Evolutionary conservation across 441 rosid species (phyloP).

Genomic region (Geranium incanum): DNA sequence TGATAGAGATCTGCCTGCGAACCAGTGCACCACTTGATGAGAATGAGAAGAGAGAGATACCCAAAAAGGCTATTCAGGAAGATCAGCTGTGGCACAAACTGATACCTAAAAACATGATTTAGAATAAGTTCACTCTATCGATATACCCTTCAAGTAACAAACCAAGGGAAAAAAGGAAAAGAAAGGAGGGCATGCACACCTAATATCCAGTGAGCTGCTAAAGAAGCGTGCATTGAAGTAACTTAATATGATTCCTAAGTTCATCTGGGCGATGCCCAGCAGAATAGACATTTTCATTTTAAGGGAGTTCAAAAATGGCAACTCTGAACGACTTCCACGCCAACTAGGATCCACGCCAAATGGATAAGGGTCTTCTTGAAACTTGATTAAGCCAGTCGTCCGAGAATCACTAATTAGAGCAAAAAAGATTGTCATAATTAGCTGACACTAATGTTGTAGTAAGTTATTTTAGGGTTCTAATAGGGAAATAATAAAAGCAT

Average conservation of each 20-base stretch:
- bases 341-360: conserved; percentile 92
- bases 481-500: conserved; percentile 23
- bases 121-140: neutral
- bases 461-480: neutral
- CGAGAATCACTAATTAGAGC: conserved; percentile 89
- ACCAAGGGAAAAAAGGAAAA: neutral
- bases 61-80: conserved; percentile 87
- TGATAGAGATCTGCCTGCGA: conserved; percentile 94
- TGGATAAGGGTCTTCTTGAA: conserved; percentile 82
- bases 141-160: conserved; percentile 9
- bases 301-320: conserved; percentile 85
- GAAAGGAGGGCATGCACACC: conserved; percentile 35
- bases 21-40: conserved; percentile 83
- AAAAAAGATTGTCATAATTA: neutral
- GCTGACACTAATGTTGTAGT: neutral
- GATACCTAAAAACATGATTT: conserved; percentile 44
- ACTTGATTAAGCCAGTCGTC: conserved; percentile 60
- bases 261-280: conserved; percentile 91
- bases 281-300: conserved; percentile 99
- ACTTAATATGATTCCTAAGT: conserved; percentile 85
- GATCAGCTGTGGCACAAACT: conserved; percentile 82
- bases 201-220: conserved; percentile 41
- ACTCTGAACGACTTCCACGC: conserved; percentile 77
- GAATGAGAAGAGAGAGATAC: conserved; percentile 69
- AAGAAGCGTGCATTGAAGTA: conserved; percentile 75